Base-by-base conservation (phyloP, 2,329 filamentous ascomycete genomes). In the Neocucurbitaria cava region DNA sequence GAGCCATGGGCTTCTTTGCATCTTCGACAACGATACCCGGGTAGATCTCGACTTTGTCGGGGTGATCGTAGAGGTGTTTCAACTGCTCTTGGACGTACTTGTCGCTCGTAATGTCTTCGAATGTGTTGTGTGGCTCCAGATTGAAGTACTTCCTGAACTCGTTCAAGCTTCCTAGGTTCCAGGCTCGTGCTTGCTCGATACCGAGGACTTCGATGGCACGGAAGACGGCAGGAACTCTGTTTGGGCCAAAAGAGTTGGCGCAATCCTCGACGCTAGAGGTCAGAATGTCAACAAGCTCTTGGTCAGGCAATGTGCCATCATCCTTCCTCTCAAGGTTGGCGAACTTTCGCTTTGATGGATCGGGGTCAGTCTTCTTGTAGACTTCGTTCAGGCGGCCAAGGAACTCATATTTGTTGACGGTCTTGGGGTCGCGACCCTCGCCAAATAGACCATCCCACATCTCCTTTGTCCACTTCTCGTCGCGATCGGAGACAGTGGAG, bases 101-200 rank as follows among this genome's bases (percentile, higher is more conserved):
- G 64, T 96, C 88, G 0, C 86, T 86, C 73, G 93, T 95, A 77
- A 96, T 92, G 46, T 93, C 90, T 71, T 93, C 89, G 56, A 96
- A 96, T 0, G 82, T 89, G 20, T 87, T 85, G 69, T 96, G 88
- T 0, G 85, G 84, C 75, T 90, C 89, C 5, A 96, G 79, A 1
- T 88, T 87, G 65, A 94, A 93, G 77, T 92, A 90, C 71, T 89
- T 88, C 47, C 91, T 85, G 80, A 95, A 96, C 78, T 95, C 91
- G 69, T 96, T 96, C 56, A 96, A 79, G 0, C 89, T 88, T 0
- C 89, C 88, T 8, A 92, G 77, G 56, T 92, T 88, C 91, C 91
- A 96, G 50, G 84, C 83, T 41, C 91, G 83, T 3, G 89, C 86
- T 57, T 92, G 90, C 43, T 91, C 81, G 52, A 96, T 95, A 39